Conservation (phyloP, 225 moss, liverwort and hornwort genomes). For the Polytrichum formosum region DNA sequence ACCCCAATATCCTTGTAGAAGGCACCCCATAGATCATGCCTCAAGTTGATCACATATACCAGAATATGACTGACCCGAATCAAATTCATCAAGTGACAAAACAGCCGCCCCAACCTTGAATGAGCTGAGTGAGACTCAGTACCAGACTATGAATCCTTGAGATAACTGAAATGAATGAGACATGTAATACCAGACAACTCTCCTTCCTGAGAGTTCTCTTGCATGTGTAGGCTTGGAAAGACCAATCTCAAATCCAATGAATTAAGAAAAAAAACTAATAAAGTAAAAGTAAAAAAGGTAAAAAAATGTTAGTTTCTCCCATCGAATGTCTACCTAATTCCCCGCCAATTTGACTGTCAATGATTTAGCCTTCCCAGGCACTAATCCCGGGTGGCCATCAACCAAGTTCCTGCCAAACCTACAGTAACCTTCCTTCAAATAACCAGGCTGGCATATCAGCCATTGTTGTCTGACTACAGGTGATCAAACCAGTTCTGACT, state of each 20-base stretch:
- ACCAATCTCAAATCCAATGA: slow-evolving; percentile 33
- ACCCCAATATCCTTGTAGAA: not conserved
- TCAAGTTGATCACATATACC: not conserved
- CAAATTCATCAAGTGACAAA: not conserved
- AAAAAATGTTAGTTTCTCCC: slow-evolving; percentile 8
- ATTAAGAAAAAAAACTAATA: slow-evolving; percentile 29
- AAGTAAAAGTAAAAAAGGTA: not conserved
- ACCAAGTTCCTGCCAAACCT: slow-evolving; percentile 18
- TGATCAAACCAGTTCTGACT: slow-evolving; percentile 19
- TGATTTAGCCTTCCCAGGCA: not conserved
- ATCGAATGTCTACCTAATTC: slow-evolving; percentile 24
- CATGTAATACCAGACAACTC: not conserved
- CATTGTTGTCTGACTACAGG: slow-evolving; percentile 20
- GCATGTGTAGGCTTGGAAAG: not conserved
- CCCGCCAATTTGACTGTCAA: not conserved
- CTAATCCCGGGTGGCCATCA: slow-evolving; percentile 10
- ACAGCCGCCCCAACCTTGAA: too few relatives aligned
- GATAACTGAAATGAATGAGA: not conserved
- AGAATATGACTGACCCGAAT: not conserved
- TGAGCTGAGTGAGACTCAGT: not conserved
- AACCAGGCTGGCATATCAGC: slow-evolving; percentile 12
- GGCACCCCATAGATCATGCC: not conserved
- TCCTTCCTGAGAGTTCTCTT: not conserved
- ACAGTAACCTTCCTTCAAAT: slow-evolving; percentile 37
- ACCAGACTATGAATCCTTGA: not conserved